Percentiles rank a stretch among this genome's conserved stretches.
Evolutionary conservation across 1,284 basidiomycete species (phyloP).

Genomic region (Malassezia restricta): DNA sequence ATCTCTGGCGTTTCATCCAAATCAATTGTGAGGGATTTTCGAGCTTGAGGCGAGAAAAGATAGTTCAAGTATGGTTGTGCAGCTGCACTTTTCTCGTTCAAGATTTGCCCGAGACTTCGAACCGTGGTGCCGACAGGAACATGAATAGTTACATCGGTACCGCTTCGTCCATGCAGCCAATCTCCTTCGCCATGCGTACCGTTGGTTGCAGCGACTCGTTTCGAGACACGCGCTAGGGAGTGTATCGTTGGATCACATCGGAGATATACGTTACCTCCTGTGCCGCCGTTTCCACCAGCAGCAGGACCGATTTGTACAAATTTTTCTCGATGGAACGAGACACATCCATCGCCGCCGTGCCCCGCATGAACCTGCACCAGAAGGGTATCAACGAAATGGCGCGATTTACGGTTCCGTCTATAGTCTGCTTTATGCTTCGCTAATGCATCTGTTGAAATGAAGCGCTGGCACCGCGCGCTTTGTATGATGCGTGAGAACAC

Average conservation of each 20-base stretch:
- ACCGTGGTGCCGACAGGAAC: conserved; percentile 45
- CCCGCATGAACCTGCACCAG: conserved; percentile 28
- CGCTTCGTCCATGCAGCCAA: conserved; percentile 32
- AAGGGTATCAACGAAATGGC: conserved; percentile 39
- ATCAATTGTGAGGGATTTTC: conserved; percentile 14
- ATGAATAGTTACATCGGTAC: conserved; percentile 27
- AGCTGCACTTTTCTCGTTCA: conserved; percentile 22
- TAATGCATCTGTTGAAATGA: background rate
- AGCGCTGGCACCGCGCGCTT: background rate
- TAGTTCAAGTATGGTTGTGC: conserved; percentile 27
- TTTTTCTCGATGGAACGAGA: conserved; percentile 43
- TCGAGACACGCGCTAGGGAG: conserved; percentile 30
- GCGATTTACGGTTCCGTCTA: conserved; percentile 23
- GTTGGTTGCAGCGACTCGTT: conserved; percentile 24
- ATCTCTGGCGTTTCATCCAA: conserved; percentile 19
- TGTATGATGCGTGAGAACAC: no score
- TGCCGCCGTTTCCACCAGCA: conserved; percentile 40
- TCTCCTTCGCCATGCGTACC: conserved; percentile 39
- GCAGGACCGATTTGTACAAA: conserved; percentile 42
- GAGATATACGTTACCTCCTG: conserved; percentile 37
- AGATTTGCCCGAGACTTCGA: conserved; percentile 18
- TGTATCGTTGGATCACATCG: conserved; percentile 26
- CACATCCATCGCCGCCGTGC: conserved; percentile 43
- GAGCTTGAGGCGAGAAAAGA: conserved; percentile 13
- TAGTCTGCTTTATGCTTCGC: conserved; percentile 5